These are phyloP conservation scores for Cryphonectria parasitica DNA, from an alignment of 2,329 filamentous ascomycete species.

Conservation along the genomic window DNA sequence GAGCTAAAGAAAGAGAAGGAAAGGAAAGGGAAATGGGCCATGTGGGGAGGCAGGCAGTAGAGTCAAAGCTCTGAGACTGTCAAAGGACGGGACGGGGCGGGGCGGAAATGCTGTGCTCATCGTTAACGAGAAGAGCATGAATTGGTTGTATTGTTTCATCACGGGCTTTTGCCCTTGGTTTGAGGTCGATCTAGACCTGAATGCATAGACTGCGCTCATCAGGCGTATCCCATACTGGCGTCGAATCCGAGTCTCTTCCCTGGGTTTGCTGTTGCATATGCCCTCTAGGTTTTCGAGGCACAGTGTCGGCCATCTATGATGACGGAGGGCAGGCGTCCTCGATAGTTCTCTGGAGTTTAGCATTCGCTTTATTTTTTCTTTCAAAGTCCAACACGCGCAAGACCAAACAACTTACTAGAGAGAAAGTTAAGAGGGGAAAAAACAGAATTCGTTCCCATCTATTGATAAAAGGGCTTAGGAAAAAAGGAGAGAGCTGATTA, in stretches of 20 bases:
- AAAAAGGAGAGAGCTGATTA: not conserved
- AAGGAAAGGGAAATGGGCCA: no score
- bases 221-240: not conserved
- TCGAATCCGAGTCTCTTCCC: no score
- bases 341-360: not conserved
- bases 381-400: not conserved
- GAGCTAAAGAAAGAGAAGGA: not conserved
- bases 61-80: no score
- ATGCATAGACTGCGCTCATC: not conserved
- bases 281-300: not conserved
- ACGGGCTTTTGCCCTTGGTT: not conserved
- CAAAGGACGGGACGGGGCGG: not conserved
- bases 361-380: not conserved
- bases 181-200: not conserved
- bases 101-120: not conserved
- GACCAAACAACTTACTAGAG: not conserved
- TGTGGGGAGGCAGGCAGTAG: no score
- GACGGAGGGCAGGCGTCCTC: not conserved
- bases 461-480: no score
- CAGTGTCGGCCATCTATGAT: not conserved
- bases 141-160: not conserved
- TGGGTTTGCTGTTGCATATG: no score
- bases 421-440: no score
- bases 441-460: not conserved
- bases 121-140: not conserved